Evolutionary conservation across 495 filamentous ascomycete genomes (phyloP), one percentile per base, ranked within the genome.

Genomic region (Aspergillus panamensis): DNA sequence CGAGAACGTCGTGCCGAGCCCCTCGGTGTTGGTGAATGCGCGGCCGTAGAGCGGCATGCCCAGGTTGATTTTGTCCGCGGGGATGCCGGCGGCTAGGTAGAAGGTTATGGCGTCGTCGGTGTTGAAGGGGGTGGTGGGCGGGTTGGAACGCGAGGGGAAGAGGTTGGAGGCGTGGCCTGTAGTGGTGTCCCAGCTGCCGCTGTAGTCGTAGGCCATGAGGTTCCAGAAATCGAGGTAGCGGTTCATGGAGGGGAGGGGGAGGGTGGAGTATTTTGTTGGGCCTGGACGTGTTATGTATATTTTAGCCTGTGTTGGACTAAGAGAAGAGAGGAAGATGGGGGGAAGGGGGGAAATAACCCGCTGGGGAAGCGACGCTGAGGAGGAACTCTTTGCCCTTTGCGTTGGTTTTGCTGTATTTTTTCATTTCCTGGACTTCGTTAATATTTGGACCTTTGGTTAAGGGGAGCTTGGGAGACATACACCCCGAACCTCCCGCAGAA

Each of bases 1-100:
- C 48, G 66, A 77, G 72, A 81, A 97, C 9, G 81, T 72, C 37
- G 79, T 66, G 1, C 92, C 92, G 0, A 84, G 80, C 0, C 93
- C 91, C 13, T 79, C 70, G 6, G 92, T 96, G 49, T 81, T 73
- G 48, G 79, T 68, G 65, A 96, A 97, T 9, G 86, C 79, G 21
- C 91, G 88, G 7, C 92, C 93, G 67, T 96, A 96, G 8, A 97
- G 77, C 0, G 92, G 92, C 76, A 96, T 82, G 31, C 93, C 92
- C 13, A 96, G 75, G 20, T 94, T 81, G 39, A 97, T 85, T 72
- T 94, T 96, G 17, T 66, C 55, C 0, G 85, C 62, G 0, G 81
- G 70, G 14, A 96, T 81, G 2, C 74, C 66, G 21, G 48, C 62
- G 42, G 64, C 57, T 33, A 61, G 83, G 73, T 96, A 96, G 63